A percentile compares a stretch with the other conserved stretches of the same genome.
These are phyloP conservation scores for Nicotiana noctiflora DNA, from an alignment of 257 asterid species.

Conservation along the genomic window DNA sequence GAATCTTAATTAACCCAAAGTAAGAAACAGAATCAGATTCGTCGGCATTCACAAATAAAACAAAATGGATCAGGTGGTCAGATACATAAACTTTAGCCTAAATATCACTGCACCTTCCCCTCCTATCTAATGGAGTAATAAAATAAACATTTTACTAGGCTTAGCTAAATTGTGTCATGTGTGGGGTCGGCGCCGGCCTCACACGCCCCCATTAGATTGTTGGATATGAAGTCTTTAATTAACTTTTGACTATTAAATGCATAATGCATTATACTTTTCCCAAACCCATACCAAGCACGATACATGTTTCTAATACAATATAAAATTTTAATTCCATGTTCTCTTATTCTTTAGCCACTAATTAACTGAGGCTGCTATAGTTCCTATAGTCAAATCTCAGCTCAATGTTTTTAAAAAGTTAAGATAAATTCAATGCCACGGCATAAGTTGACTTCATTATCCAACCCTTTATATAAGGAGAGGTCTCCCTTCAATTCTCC, in stretches of 20 bases:
- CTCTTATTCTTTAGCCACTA: neutral
- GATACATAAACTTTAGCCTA: neutral
- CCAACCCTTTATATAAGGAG: constrained; percentile 4
- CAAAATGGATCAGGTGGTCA: constrained; percentile 5
- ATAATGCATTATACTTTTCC: neutral
- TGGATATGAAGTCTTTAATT: neutral
- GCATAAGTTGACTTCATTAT: constrained; percentile 1
- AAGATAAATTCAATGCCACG: constrained; percentile 1
- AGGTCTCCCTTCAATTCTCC: neutral
- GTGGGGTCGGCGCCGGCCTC: constrained; percentile 18
- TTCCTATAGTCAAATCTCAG: neutral
- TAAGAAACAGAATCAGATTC: neutral
- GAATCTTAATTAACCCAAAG: neutral
- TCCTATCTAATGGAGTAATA: neutral
- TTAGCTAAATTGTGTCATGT: neutral
- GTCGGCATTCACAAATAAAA: neutral
- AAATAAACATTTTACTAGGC: neutral
- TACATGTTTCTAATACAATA: neutral
- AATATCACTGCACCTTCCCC: neutral
- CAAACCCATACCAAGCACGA: neutral
- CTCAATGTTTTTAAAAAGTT: neutral
- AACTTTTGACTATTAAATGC: neutral
- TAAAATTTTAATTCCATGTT: neutral
- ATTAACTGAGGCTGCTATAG: neutral
- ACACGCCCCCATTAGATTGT: neutral